Conservation (phyloP, 768 basidiomycete genomes). For the Lepiota venenata region DNA sequence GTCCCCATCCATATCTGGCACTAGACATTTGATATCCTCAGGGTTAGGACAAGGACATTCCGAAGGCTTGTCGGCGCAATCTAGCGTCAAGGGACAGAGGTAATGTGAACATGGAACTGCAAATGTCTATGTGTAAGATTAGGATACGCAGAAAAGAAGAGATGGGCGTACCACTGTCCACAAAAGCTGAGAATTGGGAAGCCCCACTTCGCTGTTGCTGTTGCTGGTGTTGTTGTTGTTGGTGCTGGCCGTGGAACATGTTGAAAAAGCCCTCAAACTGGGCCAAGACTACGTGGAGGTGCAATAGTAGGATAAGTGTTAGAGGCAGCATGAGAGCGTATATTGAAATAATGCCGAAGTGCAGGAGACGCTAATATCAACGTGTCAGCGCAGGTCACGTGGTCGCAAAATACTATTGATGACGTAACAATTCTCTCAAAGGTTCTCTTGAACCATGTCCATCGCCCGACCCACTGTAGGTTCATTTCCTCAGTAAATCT, state of each 20-base stretch:
- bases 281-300: slow-evolving; percentile 41
- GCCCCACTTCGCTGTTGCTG: slow-evolving; percentile 54
- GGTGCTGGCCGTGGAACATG: slow-evolving; percentile 61
- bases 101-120: slow-evolving; percentile 72
- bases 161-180: slow-evolving; percentile 53
- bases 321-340: background rate
- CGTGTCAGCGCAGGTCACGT: slow-evolving; percentile 6
- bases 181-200: slow-evolving; percentile 63
- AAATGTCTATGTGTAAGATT: background rate
- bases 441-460: slow-evolving; percentile 58
- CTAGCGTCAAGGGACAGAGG: slow-evolving; percentile 71
- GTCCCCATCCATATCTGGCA: slow-evolving; percentile 57
- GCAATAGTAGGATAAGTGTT: slow-evolving; percentile 27
- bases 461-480: slow-evolving; percentile 67
- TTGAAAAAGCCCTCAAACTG: slow-evolving; percentile 81
- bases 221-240: slow-evolving; percentile 56
- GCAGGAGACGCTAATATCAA: background rate
- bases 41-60: slow-evolving; percentile 78
- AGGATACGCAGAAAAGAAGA: background rate
- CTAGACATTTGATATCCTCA: slow-evolving; percentile 73
- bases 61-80: slow-evolving; percentile 58
- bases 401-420: background rate
- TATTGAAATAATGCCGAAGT: background rate
- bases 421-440: too few species aligned
- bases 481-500: background rate